Conservation (phyloP, 129 eudicot genomes). For the Mikania micrantha region DNA sequence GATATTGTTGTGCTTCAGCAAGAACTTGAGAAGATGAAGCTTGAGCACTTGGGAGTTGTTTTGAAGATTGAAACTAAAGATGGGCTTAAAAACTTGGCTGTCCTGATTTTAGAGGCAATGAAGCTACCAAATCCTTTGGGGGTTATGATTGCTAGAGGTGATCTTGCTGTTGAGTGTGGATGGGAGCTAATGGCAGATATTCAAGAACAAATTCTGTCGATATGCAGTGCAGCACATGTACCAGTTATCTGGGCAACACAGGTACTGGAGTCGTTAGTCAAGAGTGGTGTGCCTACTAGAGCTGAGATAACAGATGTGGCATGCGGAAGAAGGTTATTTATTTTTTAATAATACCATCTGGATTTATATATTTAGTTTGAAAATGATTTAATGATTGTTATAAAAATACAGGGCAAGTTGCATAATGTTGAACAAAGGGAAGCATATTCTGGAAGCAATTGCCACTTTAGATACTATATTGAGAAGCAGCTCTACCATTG, state of each 20-base stretch:
- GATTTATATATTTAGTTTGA: neutral
- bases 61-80: slow-evolving; percentile 70
- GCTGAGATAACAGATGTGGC: slow-evolving; percentile 80
- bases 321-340: slow-evolving; percentile 55
- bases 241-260: slow-evolving; percentile 82
- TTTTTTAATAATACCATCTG: neutral
- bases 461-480: slow-evolving; percentile 51
- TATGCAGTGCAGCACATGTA: slow-evolving; percentile 65
- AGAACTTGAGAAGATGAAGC: slow-evolving; percentile 47
- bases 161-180: slow-evolving; percentile 87
- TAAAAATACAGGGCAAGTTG: slow-evolving; percentile 55
- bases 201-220: slow-evolving; percentile 60
- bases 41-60: slow-evolving; percentile 43
- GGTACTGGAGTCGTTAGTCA: slow-evolving; percentile 66
- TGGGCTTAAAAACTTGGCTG: slow-evolving; percentile 46
- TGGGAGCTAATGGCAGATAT: slow-evolving; percentile 73
- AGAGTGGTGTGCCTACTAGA: slow-evolving; percentile 77
- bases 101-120: slow-evolving; percentile 67
- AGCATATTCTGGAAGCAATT: slow-evolving; percentile 58
- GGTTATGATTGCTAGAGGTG: slow-evolving; percentile 87
- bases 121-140: slow-evolving; percentile 65
- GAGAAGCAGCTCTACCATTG: slow-evolving; percentile 26
- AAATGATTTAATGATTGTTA: neutral
- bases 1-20: slow-evolving; percentile 48
- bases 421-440: slow-evolving; percentile 81